phyloP scores from a whole-genome alignment of 2,329 filamentous ascomycete species.

The Tolypocladium cylindrosporum region DNA sequence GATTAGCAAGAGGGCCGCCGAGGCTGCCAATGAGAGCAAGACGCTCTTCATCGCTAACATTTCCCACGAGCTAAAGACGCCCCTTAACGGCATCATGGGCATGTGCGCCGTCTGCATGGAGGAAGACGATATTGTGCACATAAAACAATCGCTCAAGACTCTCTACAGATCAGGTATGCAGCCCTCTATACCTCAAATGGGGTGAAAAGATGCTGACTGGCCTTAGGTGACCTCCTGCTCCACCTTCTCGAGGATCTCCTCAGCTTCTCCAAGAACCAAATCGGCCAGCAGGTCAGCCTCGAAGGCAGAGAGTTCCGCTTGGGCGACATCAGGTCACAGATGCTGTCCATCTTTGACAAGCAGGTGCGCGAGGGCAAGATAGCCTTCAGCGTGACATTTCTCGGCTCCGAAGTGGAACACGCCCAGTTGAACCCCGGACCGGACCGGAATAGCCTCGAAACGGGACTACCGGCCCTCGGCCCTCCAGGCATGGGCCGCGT shows the following conservation, averaged over 20 bases:
- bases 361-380: conserved; percentile 76
- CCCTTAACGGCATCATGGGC: conserved; percentile 88
- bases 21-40: conserved; percentile 94
- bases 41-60: conserved; percentile 97
- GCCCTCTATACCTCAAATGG: too few species aligned
- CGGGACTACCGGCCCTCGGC: conserved; percentile 46
- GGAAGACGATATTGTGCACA: conserved; percentile 66
- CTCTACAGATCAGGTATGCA: conserved; percentile 53
- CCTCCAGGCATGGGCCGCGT: conserved; percentile 57
- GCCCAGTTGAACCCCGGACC: neutral
- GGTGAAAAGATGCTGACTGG: neutral
- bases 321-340: conserved; percentile 73
- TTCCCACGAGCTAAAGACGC: conserved; percentile 78
- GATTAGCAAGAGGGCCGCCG: conserved; percentile 81
- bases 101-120: conserved; percentile 93
- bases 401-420: conserved; percentile 19
- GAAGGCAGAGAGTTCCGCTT: conserved; percentile 81
- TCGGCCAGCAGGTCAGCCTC: conserved; percentile 70
- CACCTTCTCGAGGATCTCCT: conserved; percentile 83
- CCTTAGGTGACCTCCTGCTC: conserved; percentile 57
- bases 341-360: conserved; percentile 80
- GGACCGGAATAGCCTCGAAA: conserved; percentile 8
- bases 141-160: conserved; percentile 76
- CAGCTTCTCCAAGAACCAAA: conserved; percentile 92
- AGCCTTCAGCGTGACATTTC: conserved; percentile 60